These are phyloP conservation scores for Clarireedia monteithiana DNA, from an alignment of 2,329 filamentous ascomycete genomes.

Conservation along the genomic window DNA sequence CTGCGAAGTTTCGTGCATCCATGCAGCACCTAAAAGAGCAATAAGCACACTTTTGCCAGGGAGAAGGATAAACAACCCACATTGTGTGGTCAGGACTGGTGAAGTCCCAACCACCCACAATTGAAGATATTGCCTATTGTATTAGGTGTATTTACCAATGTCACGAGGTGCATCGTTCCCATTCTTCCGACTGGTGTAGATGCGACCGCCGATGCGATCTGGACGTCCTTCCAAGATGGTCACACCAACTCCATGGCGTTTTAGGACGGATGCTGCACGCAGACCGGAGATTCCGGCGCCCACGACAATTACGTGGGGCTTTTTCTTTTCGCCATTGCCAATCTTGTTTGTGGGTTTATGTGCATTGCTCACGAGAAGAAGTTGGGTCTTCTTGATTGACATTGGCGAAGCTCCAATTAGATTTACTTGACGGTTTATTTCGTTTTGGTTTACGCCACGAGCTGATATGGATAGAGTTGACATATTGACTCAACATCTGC, in stretches of 20 bases:
- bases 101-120: conserved; percentile 25
- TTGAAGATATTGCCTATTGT: conserved; percentile 24
- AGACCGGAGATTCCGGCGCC: conserved; percentile 51
- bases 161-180: conserved; percentile 30
- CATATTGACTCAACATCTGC: conserved; percentile 29
- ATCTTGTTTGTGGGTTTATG: conserved; percentile 12
- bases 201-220: conserved; percentile 44
- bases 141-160: conserved; percentile 34
- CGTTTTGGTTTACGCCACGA: conserved; percentile 26
- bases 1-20: conserved; percentile 39
- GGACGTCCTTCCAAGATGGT: conserved; percentile 47
- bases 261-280: conserved; percentile 46
- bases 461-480: conserved; percentile 26
- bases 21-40: conserved; percentile 32
- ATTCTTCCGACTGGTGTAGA: conserved; percentile 31
- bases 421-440: conserved; percentile 20
- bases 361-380: conserved; percentile 9
- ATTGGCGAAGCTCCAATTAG: conserved; percentile 8
- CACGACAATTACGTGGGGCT: conserved; percentile 41
- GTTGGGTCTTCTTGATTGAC: conserved; percentile 6
- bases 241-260: conserved; percentile 44
- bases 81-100: conserved; percentile 24
- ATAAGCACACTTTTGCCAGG: conserved; percentile 21
- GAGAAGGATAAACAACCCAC: conserved; percentile 26
- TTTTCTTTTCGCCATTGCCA: conserved; percentile 17